Evolutionary conservation across 805 yeast species (phyloP), one percentile per base, ranked within the genome.

Genomic region (Clavispora phyllophila): DNA sequence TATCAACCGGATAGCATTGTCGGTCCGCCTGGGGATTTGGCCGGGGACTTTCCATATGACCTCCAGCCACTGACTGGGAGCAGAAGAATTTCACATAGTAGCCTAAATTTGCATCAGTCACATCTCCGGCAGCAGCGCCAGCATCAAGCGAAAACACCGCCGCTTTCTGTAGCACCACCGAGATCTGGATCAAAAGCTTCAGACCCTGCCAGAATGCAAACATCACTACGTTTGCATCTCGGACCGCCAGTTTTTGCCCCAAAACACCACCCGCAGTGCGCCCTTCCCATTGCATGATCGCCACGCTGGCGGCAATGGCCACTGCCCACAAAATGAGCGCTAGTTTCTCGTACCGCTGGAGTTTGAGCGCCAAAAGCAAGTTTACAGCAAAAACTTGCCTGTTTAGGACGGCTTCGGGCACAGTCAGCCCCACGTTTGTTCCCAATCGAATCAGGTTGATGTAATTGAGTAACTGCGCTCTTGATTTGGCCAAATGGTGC

Each of bases 191-290:
- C 20, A 29, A 15, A 29, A 29, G 33, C 40, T 67, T 51, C 10
- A 64, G 51, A 8, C 56, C 20, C 5, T 63, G 63, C 66, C 68
- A 65, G 14, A 60, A 49, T n/a, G 59, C 54, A 43, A 66, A 68
- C 9, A 70, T 45, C 2, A 55, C 54, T 38, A 70, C 59, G 43
- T 69, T 69, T 36, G 68, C 54, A 45, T 68, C 63, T 20, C 60
- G 63, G 37, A 70, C 66, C 5, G 68, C 61, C 10, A 60, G 44
- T 12, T 52, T 44, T 37, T 47, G 50, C 33, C 65, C 36, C 10
- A 54, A 60, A 19, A 61, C 68, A 4, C 61, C 57, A 4, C 57
- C 50, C 3, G 60, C 49, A 40, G 55, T 51, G 17, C 47, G 50
- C 29, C 63, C 51, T 3, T 70, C 54, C 32, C 61, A 48, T n/a